Evolutionary conservation across 345 rosid genomes (phyloP).

Genomic region (Conringia planisiliqua): DNA sequence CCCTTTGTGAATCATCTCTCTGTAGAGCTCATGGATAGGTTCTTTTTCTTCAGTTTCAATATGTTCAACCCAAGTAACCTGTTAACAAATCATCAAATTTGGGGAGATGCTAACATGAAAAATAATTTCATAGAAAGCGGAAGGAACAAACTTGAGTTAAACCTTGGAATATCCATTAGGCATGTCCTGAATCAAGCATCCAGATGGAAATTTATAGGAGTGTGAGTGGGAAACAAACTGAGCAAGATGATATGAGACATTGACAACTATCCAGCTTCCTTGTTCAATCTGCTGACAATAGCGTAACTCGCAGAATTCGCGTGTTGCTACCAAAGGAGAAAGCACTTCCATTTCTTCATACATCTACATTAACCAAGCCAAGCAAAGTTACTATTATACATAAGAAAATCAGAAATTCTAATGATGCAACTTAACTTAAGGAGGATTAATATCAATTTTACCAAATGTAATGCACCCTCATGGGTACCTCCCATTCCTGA

Average conservation of each 20-base stretch:
- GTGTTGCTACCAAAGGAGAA: constrained; percentile 70
- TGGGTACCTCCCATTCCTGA: constrained; percentile 57
- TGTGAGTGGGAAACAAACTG: constrained; percentile 60
- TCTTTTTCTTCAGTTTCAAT: constrained; percentile 74
- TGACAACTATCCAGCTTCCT: constrained; percentile 85
- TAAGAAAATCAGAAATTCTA: not conserved
- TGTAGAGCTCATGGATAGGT: constrained; percentile 52
- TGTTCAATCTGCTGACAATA: constrained; percentile 86
- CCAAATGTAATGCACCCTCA: constrained; percentile 82
- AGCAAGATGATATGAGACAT: constrained; percentile 81
- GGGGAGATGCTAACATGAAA: not conserved
- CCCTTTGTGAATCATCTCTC: constrained; percentile 63
- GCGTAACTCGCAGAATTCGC: constrained; percentile 79
- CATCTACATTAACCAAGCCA: constrained; percentile 35
- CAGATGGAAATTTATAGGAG: constrained; percentile 77
- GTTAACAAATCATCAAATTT: not conserved
- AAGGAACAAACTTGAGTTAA: not conserved
- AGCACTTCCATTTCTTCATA: constrained; percentile 92
- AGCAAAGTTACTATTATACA: not conserved
- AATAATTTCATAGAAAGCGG: not conserved
- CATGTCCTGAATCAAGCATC: constrained; percentile 96
- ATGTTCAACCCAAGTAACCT: constrained; percentile 97
- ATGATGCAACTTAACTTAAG: not conserved
- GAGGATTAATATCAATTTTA: constrained; percentile 25
- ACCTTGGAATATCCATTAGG: constrained; percentile 97